A percentile compares a stretch with the other conserved stretches of the same genome.
phyloP scores from a whole-genome alignment of 176 grass and related monocot species.

The maize (Zea mays) region Zm-B73-REFERENCE-NAM-5.0 NC_050096.1:166292001-166292500 shows the following conservation, averaged over 20 bases:
- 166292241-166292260: conserved; percentile 94
- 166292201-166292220: conserved; percentile 27
- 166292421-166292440: conserved; percentile 81
- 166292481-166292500: conserved; percentile 89
- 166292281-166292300: conserved; percentile 72
- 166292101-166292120: conserved; percentile 1
- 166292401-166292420: conserved; percentile 88
- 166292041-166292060: not conserved
- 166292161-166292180: conserved; percentile 24
- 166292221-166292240: conserved; percentile 77
- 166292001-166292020: not conserved
- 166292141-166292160: not conserved
- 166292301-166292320: conserved; percentile 56
- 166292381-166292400: conserved; percentile 90
- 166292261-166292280: conserved; percentile 83
- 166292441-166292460: conserved; percentile 88
- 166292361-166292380: conserved; percentile 82
- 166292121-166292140: not conserved
- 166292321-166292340: conserved; percentile 50
- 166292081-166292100: not conserved
- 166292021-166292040: conserved; percentile 9
- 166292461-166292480: conserved; percentile 90
- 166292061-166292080: not conserved
- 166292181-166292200: conserved; percentile 34
- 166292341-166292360: conserved; percentile 53